A percentile compares a stretch with the other conserved stretches of the same genome.
These are phyloP conservation scores for Boletus rubropictus DNA, from an alignment of 768 basidiomycete genomes.

Conservation along the genomic window DNA sequence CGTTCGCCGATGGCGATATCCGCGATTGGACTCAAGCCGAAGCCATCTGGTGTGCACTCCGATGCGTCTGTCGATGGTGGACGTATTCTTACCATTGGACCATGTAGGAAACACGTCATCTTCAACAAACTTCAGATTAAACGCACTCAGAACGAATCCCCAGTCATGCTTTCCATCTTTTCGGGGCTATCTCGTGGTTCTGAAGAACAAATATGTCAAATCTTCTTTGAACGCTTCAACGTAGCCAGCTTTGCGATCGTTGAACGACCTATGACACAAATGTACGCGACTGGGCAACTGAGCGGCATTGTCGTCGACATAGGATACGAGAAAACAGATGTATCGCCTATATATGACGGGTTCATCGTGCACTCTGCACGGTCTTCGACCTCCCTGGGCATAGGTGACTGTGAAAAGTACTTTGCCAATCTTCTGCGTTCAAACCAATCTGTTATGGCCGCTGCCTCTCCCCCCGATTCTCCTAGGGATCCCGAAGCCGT, in stretches of 20 bases:
- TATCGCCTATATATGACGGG: constrained; percentile 74
- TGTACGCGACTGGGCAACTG: constrained; percentile 70
- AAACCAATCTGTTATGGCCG: constrained; percentile 58
- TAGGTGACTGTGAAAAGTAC: constrained; percentile 66
- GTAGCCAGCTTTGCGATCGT: constrained; percentile 76
- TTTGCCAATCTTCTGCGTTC: constrained; percentile 66
- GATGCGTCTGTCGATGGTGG: not conserved
- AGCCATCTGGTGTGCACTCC: constrained; percentile 69
- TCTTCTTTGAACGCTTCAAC: constrained; percentile 92
- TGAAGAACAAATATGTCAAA: constrained; percentile 70
- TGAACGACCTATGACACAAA: constrained; percentile 77
- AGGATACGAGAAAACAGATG: constrained; percentile 66
- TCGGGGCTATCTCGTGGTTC: constrained; percentile 59
- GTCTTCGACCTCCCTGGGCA: constrained; percentile 57
- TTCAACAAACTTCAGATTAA: constrained; percentile 70
- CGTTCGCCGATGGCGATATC: constrained; percentile 69
- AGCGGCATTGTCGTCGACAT: constrained; percentile 80
- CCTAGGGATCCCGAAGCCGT: constrained; percentile 43
- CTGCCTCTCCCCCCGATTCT: constrained; percentile 49
- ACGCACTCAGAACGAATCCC: constrained; percentile 83
- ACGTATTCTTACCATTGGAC: constrained; percentile 4
- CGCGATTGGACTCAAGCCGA: constrained; percentile 81
- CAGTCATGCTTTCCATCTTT: constrained; percentile 68
- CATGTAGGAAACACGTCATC: constrained; percentile 74
- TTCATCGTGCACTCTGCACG: constrained; percentile 52